Conservation (phyloP, 441 rosid genomes). For the Brassica hybrid region DNA sequence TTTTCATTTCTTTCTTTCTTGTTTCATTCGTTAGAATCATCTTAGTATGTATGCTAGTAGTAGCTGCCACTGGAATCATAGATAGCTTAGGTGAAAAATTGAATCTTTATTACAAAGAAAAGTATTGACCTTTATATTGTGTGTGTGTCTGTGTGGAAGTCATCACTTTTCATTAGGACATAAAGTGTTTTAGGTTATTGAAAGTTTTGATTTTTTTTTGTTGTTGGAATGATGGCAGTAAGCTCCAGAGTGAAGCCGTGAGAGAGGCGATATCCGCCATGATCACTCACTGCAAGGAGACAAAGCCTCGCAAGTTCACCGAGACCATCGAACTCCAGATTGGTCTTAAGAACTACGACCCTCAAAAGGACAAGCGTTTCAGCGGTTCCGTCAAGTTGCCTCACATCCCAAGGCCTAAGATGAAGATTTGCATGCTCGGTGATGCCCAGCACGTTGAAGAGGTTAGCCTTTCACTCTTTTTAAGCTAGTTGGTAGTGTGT, state of each 20-base stretch:
- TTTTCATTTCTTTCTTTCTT: background rate
- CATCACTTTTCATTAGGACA: background rate
- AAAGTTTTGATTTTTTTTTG: background rate
- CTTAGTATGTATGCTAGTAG: background rate
- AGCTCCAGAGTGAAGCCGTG: conserved; percentile 88
- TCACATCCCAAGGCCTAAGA: conserved; percentile 94
- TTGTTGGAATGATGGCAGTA: conserved; percentile 54
- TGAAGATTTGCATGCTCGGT: conserved; percentile 99
- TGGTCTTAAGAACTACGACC: conserved; percentile 95
- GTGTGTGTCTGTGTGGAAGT: background rate
- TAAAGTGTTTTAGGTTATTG: background rate
- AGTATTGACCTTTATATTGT: background rate
- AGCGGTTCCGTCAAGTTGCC: conserved; percentile 93
- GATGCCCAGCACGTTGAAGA: conserved; percentile 98
- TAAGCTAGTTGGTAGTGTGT: background rate
- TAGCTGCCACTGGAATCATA: background rate
- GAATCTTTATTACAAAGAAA: background rate
- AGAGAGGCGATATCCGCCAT: conserved; percentile 81
- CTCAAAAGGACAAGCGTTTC: conserved; percentile 95
- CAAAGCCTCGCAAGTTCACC: conserved; percentile 67
- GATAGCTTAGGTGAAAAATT: background rate
- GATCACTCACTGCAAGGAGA: conserved; percentile 58
- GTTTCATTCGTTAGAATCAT: background rate
- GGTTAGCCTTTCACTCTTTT: conserved; percentile 44
- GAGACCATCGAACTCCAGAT: conserved; percentile 97